Evolutionary conservation across 257 asterid species (phyloP).

Genomic region (Jasminum sambac): DNA sequence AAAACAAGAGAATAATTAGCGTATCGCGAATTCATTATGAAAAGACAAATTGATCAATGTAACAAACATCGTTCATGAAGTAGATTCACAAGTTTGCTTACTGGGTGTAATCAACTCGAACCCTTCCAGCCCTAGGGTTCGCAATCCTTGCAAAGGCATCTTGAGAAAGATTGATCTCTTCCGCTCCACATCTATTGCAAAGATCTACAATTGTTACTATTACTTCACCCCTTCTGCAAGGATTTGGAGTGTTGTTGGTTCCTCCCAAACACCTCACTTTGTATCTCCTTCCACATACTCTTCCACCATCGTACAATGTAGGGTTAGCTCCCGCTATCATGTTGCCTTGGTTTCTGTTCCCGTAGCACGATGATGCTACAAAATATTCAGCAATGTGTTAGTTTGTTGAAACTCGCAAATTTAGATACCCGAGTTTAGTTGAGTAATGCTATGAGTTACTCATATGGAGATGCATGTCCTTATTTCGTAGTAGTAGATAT

Average conservation of each 20-base stretch:
- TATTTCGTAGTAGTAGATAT: too few species aligned
- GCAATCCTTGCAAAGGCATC: conserved; percentile 52
- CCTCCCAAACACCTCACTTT: conserved; percentile 40
- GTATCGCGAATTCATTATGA: too few species aligned
- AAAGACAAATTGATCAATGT: too few species aligned
- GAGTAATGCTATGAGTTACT: background rate
- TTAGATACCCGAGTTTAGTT: background rate
- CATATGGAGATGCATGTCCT: background rate
- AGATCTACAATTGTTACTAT: conserved; percentile 38
- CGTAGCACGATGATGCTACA: conserved; percentile 59
- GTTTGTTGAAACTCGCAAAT: background rate
- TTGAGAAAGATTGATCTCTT: conserved; percentile 45
- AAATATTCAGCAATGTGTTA: background rate
- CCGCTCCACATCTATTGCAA: conserved; percentile 39
- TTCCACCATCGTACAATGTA: conserved; percentile 32
- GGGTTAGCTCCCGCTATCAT: conserved; percentile 46
- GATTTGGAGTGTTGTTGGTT: conserved; percentile 35
- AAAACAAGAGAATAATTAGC: too few species aligned
- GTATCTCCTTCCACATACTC: conserved; percentile 39
- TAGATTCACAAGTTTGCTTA: conserved; percentile 10
- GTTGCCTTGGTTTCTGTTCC: conserved; percentile 29
- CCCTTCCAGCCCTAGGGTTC: conserved; percentile 37
- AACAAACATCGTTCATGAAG: background rate
- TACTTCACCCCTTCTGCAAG: conserved; percentile 30
- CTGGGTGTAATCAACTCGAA: conserved; percentile 35